These are phyloP conservation scores for Mikania micrantha DNA, from an alignment of 129 eudicot species.

Conservation along the genomic window DNA sequence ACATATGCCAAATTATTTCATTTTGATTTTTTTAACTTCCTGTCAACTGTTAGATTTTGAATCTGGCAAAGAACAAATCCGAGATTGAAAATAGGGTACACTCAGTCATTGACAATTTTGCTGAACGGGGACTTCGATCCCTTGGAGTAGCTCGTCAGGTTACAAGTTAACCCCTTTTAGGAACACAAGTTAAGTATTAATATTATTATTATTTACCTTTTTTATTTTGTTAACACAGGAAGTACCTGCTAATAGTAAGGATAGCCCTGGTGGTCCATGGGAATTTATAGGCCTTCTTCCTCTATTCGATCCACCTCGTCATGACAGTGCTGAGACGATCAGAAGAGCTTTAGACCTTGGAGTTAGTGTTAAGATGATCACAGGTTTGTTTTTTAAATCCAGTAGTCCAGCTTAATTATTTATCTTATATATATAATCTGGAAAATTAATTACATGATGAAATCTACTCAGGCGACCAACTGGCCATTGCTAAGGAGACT, in stretches of 20 bases:
- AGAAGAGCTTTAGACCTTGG: slow-evolving; percentile 47
- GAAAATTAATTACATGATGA: neutral
- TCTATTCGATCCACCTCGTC: slow-evolving; percentile 55
- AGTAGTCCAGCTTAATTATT: neutral
- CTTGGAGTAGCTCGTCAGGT: slow-evolving; percentile 51
- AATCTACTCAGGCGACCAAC: slow-evolving; percentile 34
- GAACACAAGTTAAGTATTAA: neutral
- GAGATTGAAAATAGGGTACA: slow-evolving; percentile 47
- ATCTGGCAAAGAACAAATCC: slow-evolving; percentile 34
- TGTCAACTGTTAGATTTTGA: slow-evolving; percentile 25
- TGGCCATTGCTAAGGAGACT: slow-evolving; percentile 52
- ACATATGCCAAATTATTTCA: neutral
- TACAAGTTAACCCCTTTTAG: neutral
- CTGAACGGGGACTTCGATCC: slow-evolving; percentile 57
- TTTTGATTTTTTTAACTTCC: neutral
- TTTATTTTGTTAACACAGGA: slow-evolving; percentile 18
- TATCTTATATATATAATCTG: neutral
- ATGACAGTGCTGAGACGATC: slow-evolving; percentile 52
- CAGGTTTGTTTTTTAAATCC: slow-evolving; percentile 19
- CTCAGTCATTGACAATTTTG: slow-evolving; percentile 45
- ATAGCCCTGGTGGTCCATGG: slow-evolving; percentile 53
- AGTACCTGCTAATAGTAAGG: slow-evolving; percentile 44
- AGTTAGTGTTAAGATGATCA: slow-evolving; percentile 53
- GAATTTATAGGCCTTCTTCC: slow-evolving; percentile 48
- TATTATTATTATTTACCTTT: neutral